These are phyloP conservation scores for Yamadazyma diospyri DNA, from an alignment of 1,139 yeast genomes.

Conservation along the genomic window DNA sequence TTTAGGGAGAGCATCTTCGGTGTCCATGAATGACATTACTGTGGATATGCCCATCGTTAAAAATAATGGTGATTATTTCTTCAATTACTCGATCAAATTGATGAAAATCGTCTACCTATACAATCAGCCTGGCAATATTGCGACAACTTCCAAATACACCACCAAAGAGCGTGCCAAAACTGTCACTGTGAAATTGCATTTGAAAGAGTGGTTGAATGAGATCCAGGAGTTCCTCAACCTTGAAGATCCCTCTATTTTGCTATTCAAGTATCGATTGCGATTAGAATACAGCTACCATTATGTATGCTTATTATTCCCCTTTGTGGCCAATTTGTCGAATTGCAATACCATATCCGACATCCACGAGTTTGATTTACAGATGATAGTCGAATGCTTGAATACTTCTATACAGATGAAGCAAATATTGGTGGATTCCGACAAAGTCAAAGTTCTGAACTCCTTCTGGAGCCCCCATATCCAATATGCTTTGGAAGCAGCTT, in stretches of 20 bases:
- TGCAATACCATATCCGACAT: neutral
- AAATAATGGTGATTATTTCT: conserved; percentile 1
- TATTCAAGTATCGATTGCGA: conserved; percentile 5
- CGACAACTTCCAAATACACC: neutral
- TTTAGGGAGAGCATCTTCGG: conserved; percentile 15
- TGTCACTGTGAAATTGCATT: conserved; percentile 2
- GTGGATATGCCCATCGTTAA: conserved; percentile 3
- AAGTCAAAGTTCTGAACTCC: conserved; percentile 4
- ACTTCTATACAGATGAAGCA: conserved; percentile 1
- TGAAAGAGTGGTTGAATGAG: conserved; percentile 6
- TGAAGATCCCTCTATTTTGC: neutral
- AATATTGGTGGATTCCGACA: conserved; percentile 5
- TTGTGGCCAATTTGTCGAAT: conserved; percentile 3
- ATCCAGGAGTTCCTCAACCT: conserved; percentile 1
- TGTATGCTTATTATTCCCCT: conserved; percentile 4
- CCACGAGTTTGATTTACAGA: conserved; percentile 5
- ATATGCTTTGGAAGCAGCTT: conserved; percentile 8
- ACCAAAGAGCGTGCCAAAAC: conserved; percentile 4
- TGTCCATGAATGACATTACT: conserved; percentile 10
- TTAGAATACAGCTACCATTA: conserved; percentile 6
- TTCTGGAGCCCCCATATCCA: conserved; percentile 10
- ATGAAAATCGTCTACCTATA: conserved; percentile 5
- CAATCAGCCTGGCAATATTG: conserved; percentile 1
- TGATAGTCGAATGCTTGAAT: conserved; percentile 8
- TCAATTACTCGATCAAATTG: conserved; percentile 2